These are phyloP conservation scores for Glaciozyma antarctica DNA, from an alignment of 768 basidiomycete genomes.

Conservation along the genomic window DNA sequence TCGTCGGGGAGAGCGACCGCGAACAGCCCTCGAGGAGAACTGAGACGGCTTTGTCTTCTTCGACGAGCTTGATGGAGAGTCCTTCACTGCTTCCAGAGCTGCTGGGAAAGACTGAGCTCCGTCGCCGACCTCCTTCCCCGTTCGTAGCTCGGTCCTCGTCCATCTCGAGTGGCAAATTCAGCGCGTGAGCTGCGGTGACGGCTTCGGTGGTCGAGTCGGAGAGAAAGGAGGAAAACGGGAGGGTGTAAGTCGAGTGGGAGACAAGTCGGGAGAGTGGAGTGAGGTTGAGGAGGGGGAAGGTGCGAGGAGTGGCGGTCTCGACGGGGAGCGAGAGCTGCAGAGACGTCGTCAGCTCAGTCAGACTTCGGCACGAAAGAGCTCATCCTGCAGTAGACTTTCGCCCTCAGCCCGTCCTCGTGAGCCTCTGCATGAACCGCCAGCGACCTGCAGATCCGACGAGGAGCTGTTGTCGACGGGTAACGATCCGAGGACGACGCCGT, in stretches of 20 bases:
- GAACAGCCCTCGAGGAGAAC: neutral
- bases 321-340: neutral
- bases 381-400: conserved; percentile 14
- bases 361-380: neutral
- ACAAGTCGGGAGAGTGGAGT: neutral
- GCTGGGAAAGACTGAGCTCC: too few relatives aligned
- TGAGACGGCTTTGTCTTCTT: neutral
- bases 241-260: too few relatives aligned
- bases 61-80: neutral
- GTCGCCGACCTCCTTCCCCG: too few relatives aligned
- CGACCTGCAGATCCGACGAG: neutral
- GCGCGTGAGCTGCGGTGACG: neutral
- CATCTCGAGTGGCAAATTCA: too few relatives aligned
- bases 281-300: neutral
- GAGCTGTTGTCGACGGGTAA: neutral
- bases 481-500: too few relatives aligned
- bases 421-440: conserved; percentile 11
- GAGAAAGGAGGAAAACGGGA: neutral
- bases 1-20: neutral
- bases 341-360: neutral
- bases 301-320: neutral
- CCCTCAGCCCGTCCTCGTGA: neutral
- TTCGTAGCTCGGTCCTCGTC: too few relatives aligned
- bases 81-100: neutral
- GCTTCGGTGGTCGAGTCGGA: neutral